Evolutionary conservation across 192 early-diverging fungal species (phyloP).

Genomic region (Podochytrium sp.): DNA sequence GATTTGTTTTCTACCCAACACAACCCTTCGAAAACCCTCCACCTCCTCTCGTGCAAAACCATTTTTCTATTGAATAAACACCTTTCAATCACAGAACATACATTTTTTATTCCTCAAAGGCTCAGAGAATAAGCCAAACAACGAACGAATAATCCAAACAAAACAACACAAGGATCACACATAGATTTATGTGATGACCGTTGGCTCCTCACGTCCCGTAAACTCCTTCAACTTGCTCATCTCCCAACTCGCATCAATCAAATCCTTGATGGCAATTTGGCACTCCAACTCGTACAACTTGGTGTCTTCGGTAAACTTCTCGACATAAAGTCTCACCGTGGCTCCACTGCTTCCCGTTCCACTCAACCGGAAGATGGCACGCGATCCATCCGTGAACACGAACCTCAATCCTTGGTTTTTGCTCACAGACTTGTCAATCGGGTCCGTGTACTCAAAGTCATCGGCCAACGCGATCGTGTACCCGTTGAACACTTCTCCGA

Average conservation of each 20-base stretch:
- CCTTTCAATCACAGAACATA: too few species aligned
- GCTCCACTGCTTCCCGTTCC: constrained; percentile 97
- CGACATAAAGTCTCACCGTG: constrained; percentile 94
- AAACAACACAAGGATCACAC: background rate
- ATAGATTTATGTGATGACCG: constrained; percentile 53
- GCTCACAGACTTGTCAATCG: constrained; percentile 84
- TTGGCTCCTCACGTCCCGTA: constrained; percentile 88
- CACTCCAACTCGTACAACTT: constrained; percentile 70
- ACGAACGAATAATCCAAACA: too few species aligned
- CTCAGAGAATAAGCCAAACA: too few species aligned
- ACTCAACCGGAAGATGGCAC: constrained; percentile 88
- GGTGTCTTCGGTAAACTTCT: constrained; percentile 72
- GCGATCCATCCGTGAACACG: constrained; percentile 88
- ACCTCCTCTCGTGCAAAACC: too few species aligned
- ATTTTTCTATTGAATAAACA: too few species aligned
- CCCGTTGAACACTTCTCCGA: constrained; percentile 66
- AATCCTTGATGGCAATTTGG: constrained; percentile 83
- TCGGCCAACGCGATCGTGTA: constrained; percentile 74
- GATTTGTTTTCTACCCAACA: too few species aligned
- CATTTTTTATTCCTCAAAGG: too few species aligned
- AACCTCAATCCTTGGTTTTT: constrained; percentile 88
- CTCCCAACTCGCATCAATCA: constrained; percentile 83
- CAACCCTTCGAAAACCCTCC: too few species aligned
- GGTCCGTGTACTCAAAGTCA: constrained; percentile 95
- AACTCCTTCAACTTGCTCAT: constrained; percentile 76